Percentiles rank a stretch among this genome's conserved stretches.
Evolutionary conservation across 202 grass and related monocot species (phyloP).

Genomic region (Carex arenaria): DNA sequence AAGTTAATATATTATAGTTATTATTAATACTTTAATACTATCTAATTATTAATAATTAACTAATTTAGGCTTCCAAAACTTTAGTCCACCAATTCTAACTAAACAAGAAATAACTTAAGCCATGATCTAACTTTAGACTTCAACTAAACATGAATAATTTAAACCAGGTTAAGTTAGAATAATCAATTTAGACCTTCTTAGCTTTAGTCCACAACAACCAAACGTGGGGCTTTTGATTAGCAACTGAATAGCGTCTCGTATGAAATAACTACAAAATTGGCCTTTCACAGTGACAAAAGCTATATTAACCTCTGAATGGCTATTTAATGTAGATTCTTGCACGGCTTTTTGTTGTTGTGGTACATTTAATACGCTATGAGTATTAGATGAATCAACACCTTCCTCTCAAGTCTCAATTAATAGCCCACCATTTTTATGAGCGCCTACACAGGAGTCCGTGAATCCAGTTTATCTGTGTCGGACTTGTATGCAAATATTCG

Average conservation of each 20-base stretch:
- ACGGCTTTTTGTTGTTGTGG: not conserved
- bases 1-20: no score
- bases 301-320: not conserved
- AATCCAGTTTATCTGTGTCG: not conserved
- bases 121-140: no score
- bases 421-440: constrained; percentile 1
- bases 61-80: no score
- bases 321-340: not conserved
- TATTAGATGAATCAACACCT: not conserved
- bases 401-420: not conserved
- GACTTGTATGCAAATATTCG: not conserved
- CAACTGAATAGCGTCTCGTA: not conserved
- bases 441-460: not conserved
- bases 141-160: no score
- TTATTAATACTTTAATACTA: no score
- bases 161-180: no score
- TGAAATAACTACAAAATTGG: not conserved
- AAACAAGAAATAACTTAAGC: no score
- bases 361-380: not conserved
- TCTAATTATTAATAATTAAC: no score
- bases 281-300: not conserved
- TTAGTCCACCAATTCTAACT: no score
- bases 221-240: no score
- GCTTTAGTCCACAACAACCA: no score
- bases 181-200: no score